Evolutionary conservation across 805 yeast species (phyloP).

Genomic region (Myxozyma neotropica): DNA sequence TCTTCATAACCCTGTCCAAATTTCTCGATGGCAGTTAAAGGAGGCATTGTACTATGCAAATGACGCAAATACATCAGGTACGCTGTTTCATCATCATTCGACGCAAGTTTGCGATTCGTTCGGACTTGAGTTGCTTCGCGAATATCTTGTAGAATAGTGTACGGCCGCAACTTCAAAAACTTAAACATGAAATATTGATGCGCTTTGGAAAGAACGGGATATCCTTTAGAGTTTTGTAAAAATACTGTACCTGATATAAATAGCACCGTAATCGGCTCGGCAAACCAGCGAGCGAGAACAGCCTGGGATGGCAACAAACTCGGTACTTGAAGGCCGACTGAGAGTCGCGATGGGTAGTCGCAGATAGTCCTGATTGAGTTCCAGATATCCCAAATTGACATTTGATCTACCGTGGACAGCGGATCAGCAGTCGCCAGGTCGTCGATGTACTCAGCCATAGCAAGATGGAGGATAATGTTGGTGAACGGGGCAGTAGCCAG

Average conservation of each 20-base stretch:
- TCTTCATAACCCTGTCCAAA: constrained; percentile 49
- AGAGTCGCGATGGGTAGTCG: constrained; percentile 56
- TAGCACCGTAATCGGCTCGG: constrained; percentile 66
- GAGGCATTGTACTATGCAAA: constrained; percentile 40
- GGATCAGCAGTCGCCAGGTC: constrained; percentile 21
- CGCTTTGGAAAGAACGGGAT: constrained; percentile 64
- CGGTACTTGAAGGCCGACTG: constrained; percentile 78
- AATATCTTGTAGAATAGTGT: constrained; percentile 57
- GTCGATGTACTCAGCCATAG: constrained; percentile 38
- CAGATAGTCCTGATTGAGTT: constrained; percentile 61
- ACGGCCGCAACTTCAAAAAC: constrained; percentile 49
- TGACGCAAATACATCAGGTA: constrained; percentile 51
- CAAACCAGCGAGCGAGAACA: constrained; percentile 62
- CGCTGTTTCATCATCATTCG: constrained; percentile 42
- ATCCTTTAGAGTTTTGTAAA: constrained; percentile 59
- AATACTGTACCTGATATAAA: constrained; percentile 60
- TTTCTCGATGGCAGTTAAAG: constrained; percentile 41
- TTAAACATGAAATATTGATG: constrained; percentile 54
- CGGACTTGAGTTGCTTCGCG: constrained; percentile 43
- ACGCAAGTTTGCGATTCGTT: constrained; percentile 11
- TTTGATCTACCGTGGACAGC: constrained; percentile 43
- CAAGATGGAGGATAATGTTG: constrained; percentile 34
- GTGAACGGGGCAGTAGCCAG: constrained; percentile 36
- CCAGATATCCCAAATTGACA: constrained; percentile 78
- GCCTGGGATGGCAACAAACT: constrained; percentile 54